Conservation (phyloP, 495 filamentous ascomycete species). For the Aspergillus ostianus region DNA sequence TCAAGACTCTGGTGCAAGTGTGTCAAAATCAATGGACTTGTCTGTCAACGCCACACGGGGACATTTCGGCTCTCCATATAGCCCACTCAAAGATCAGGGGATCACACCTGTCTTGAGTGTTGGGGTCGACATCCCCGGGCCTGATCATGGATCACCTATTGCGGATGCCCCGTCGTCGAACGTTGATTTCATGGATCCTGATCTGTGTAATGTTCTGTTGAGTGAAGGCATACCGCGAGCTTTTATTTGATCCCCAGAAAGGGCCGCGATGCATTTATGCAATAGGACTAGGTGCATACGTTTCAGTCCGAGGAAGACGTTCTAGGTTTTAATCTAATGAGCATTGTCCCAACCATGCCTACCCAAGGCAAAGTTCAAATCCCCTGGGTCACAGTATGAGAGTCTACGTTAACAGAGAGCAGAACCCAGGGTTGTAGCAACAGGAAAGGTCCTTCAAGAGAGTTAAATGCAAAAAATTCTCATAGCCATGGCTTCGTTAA, state of each 20-base stretch:
- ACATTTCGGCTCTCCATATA: not conserved
- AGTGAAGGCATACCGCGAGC: not conserved
- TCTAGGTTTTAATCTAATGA: no score
- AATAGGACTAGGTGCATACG: no score
- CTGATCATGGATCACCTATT: not conserved
- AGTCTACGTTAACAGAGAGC: no score
- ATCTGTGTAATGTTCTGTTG: not conserved
- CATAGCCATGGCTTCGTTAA: no score
- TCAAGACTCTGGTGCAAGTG: not conserved
- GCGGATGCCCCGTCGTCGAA: not conserved
- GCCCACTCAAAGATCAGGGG: not conserved
- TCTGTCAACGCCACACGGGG: not conserved
- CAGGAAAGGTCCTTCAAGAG: no score
- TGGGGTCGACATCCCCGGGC: not conserved
- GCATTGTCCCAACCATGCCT: no score
- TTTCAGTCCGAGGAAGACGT: no score
- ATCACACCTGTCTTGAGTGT: not conserved
- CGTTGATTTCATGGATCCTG: not conserved
- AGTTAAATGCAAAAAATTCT: no score
- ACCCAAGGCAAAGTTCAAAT: no score
- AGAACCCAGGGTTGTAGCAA: no score
- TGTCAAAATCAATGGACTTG: not conserved
- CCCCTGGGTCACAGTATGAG: no score
- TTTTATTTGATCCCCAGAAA: not conserved
- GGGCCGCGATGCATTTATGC: no score